Conservation (phyloP, 2,329 filamentous ascomycete species). For the Talaromyces sp. region DNA sequence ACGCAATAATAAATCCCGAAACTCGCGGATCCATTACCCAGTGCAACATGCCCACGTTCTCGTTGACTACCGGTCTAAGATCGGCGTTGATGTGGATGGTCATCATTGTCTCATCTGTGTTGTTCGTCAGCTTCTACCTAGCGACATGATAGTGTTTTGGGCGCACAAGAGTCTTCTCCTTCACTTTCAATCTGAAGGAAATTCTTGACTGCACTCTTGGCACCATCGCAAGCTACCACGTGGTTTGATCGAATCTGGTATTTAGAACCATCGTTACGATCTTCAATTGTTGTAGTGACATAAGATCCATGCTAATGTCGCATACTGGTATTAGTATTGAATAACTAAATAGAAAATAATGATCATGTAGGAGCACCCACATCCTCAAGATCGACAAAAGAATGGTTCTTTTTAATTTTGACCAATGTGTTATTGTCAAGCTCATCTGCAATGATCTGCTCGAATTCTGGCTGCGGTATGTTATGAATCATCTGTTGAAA, state of each 20-base stretch:
- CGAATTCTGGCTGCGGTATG: conserved; percentile 39
- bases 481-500: conserved; percentile 37
- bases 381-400: conserved; percentile 3
- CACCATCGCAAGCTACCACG: conserved; percentile 36
- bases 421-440: conserved; percentile 11
- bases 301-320: conserved; percentile 16
- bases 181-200: conserved; percentile 34
- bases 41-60: conserved; percentile 41
- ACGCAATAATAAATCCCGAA: conserved; percentile 43
- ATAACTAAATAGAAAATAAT: too few species aligned
- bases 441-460: conserved; percentile 28
- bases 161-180: conserved; percentile 31
- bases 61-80: conserved; percentile 32
- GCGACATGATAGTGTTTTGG: background rate
- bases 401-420: background rate
- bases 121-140: conserved; percentile 4
- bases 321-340: too few species aligned
- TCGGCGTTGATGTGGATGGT: conserved; percentile 44
- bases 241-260: conserved; percentile 28
- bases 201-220: conserved; percentile 25
- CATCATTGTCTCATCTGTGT: conserved; percentile 43
- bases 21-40: conserved; percentile 43
- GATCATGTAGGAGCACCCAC: conserved; percentile 4
- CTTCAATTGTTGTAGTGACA: conserved; percentile 27
- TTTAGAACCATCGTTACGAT: conserved; percentile 18